Evolutionary conservation across 2,329 filamentous ascomycete genomes (phyloP), one percentile per base, ranked within the genome.

Genomic region (Aurifilum marmelostoma): DNA sequence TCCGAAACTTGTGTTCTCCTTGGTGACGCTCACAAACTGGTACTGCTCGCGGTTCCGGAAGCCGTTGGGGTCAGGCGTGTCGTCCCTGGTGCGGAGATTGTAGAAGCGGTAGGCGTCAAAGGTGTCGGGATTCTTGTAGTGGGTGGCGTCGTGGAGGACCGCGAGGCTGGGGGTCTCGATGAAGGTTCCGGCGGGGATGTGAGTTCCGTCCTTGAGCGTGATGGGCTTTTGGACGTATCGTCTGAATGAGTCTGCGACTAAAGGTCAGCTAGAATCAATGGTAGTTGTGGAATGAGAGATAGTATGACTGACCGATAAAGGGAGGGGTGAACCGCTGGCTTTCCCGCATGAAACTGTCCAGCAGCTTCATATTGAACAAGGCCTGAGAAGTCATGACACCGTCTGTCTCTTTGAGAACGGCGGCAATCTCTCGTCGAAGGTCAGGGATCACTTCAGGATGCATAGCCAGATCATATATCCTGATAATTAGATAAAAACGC

Each of bases 191-290:
- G 76, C 73, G 0, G 80, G 80, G 6, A 83, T 77, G 34, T 80
- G 80, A 43, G 84, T 83, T 29, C 84, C 85, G 71, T 85, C 84
- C 32, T 83, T 83, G 5, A 86, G 80, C 1, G 81, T 81, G 70
- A 86, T 79, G 8, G 81, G 79, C 69, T 82, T 79, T 39, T 83
- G 75, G 9, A 84, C 82, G 69, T 82, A 83, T 61, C 83, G 82
- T n/a, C 76, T 75, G 73, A 85, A 85, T 1, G 83, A 80, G 1
- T 80, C 34, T 67, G n/a, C 3, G 8, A 29, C 34, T 4, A 34
- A 5, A 4, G 9, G 2, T 56, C 6, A 56, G 52, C 14, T 3
- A 32, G 24, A 21, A 18, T 1, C 29, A 56, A 27, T 1, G 21
- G 6, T 8, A 1, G 5, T 6, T 37, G 37, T 39, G 9, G 34